Evolutionary conservation across 495 filamentous ascomycete species (phyloP).

Genomic region (Aspergillus asperescens): DNA sequence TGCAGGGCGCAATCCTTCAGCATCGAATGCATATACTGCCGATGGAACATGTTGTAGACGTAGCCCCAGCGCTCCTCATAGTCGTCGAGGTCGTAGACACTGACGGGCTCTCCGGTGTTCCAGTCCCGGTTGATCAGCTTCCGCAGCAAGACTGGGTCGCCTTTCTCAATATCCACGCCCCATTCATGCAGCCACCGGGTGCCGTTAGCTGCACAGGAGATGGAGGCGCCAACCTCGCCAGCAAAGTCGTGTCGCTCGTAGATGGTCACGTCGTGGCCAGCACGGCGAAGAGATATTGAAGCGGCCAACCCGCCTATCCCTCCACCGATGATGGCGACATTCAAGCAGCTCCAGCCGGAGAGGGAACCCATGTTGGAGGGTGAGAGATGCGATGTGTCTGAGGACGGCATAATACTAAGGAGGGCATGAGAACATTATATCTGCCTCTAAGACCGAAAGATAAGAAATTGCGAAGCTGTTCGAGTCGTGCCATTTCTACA

Average conservation of each 20-base stretch:
- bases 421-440: neutral
- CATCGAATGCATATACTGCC: slow-evolving; percentile 52
- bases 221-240: slow-evolving; percentile 41
- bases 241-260: slow-evolving; percentile 40
- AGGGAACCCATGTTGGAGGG: slow-evolving; percentile 11
- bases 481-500: neutral
- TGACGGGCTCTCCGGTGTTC: slow-evolving; percentile 43
- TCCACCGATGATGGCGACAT: slow-evolving; percentile 57
- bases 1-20: slow-evolving; percentile 44
- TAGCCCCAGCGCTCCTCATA: slow-evolving; percentile 43
- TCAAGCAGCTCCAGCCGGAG: slow-evolving; percentile 32
- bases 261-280: slow-evolving; percentile 57
- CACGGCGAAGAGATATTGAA: slow-evolving; percentile 56
- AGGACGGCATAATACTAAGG: neutral
- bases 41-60: slow-evolving; percentile 53
- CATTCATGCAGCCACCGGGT: slow-evolving; percentile 45
- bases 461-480: neutral
- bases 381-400: neutral
- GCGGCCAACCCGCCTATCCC: slow-evolving; percentile 65
- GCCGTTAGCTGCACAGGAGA: slow-evolving; percentile 42
- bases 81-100: slow-evolving; percentile 41
- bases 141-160: slow-evolving; percentile 43
- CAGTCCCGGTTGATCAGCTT: slow-evolving; percentile 48
- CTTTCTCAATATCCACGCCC: slow-evolving; percentile 39
- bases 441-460: neutral